Evolutionary conservation across 1,284 basidiomycete species (phyloP), one percentile per base, ranked within the genome.

Genomic region (Rhodotorula sp.): DNA sequence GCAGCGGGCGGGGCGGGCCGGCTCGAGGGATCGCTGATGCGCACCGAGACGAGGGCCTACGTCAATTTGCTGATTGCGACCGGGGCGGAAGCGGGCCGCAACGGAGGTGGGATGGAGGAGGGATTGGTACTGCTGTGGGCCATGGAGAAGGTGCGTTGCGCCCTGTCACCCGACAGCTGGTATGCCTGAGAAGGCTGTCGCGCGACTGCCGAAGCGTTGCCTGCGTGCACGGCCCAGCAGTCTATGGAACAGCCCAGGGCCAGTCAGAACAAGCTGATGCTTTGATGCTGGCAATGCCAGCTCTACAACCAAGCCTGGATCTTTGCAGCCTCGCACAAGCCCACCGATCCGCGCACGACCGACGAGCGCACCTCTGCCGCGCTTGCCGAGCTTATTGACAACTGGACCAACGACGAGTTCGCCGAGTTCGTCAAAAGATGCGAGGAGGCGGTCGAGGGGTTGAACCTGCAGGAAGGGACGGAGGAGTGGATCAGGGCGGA

Each of bases 401-500:
- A 72, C 62, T 72, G 70, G 70, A 72, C 70, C 14, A 65, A 62
- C 55, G 34, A 19, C 4, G 70, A 72, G 46, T 72, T 72, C 25
- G 60, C 34, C 45, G 55, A 60, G 3, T 72, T 72, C 27, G 67
- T 68, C 52, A 46, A 48, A n/a, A 17, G 56, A 45, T 62, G 61
- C 55, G 66, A 68, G 56, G 16, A 41, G n/a, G 66, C 64, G 52
- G 63, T 72, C n/a, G 70, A 72, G 21, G 60, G 55, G 63, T 55
- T 67, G 41, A 21, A 63, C 7, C 57, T 72, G 23, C 1, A 59
- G 19, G 66, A 68, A 52, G 66, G 66, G 1, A 63, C 55, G 3
- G 66, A 68, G 41, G 50, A 41, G 25, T 72, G 70, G 70, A 23
- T 52, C 17, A 45, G 70, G n/a, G 64, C 63, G 27, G 70, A 72